Conservation (phyloP, 139 green algal species). For the Tetradesmus obliquus region DNA sequence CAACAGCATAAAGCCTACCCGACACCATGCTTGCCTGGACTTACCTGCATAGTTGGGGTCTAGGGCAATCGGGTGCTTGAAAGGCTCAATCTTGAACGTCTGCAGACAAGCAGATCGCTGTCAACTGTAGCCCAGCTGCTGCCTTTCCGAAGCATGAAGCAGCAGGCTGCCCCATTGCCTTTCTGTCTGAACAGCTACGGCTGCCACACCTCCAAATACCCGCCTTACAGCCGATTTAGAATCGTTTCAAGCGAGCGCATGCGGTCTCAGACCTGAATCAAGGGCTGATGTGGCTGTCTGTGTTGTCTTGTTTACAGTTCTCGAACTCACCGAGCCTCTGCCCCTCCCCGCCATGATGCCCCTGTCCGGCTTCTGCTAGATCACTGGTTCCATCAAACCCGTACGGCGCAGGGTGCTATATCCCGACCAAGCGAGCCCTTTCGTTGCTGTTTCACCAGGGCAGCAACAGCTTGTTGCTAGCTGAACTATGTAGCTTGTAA, state of each 20-base stretch:
- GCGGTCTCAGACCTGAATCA: neutral
- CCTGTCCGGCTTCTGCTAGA: neutral
- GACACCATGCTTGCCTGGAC: neutral
- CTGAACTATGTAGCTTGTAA: no score
- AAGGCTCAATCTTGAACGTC: slow-evolving; percentile 50
- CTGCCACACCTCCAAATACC: neutral
- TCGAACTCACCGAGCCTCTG: neutral
- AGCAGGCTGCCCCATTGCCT: neutral
- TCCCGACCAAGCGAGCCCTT: neutral
- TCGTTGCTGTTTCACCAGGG: neutral
- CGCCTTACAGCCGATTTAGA: neutral
- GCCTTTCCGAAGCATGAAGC: neutral
- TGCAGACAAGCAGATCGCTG: slow-evolving; percentile 6
- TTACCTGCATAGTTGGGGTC: slow-evolving; percentile 91
- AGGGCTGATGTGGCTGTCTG: neutral
- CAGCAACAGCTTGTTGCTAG: neutral
- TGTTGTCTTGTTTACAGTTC: neutral
- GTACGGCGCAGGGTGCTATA: neutral
- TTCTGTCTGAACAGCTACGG: neutral
- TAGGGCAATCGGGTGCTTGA: slow-evolving; percentile 87
- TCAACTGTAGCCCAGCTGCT: neutral
- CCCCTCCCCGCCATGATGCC: neutral
- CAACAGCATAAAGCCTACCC: neutral
- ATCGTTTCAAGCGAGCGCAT: no score
- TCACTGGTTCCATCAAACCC: neutral